phyloP scores from a whole-genome alignment of 805 yeast genomes.

The Barnettozyma siamensis region DNA sequence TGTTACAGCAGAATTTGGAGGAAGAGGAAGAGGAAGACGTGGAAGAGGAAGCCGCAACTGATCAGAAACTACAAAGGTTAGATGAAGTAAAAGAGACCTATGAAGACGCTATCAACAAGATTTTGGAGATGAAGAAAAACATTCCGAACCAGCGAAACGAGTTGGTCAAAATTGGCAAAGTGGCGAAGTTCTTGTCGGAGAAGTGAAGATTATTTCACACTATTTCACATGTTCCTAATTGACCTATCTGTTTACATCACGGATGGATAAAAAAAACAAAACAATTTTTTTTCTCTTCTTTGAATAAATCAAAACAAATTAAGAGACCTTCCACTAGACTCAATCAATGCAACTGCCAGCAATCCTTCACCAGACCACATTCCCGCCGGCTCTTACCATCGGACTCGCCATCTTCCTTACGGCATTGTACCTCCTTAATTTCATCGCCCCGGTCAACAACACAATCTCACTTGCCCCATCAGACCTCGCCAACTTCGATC shows the following conservation, averaged over 20 bases:
- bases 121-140: constrained; percentile 10
- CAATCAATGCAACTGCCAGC: constrained; percentile 17
- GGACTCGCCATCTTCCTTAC: constrained; percentile 55
- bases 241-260: too few relatives aligned
- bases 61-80: constrained; percentile 6
- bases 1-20: not conserved
- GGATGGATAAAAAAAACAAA: too few relatives aligned
- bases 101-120: constrained; percentile 15
- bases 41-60: constrained; percentile 3
- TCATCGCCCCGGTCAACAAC: constrained; percentile 26
- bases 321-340: too few relatives aligned
- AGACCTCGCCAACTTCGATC: constrained; percentile 43
- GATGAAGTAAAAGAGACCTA: constrained; percentile 11
- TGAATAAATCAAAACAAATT: too few relatives aligned
- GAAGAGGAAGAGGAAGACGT: constrained; percentile 7
- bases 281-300: too few relatives aligned
- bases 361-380: not conserved
- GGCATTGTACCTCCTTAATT: constrained; percentile 36
- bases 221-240: too few relatives aligned
- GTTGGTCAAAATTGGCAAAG: constrained; percentile 24
- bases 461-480: constrained; percentile 48
- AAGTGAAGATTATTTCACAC: constrained; percentile 6
- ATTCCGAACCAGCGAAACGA: constrained; percentile 26
- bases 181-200: constrained; percentile 20
- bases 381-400: constrained; percentile 56